Percentiles rank a stretch among this genome's conserved stretches.
These are phyloP conservation scores for Lactarius sanguifluus DNA, from an alignment of 768 basidiomycete genomes.

Conservation along the genomic window DNA sequence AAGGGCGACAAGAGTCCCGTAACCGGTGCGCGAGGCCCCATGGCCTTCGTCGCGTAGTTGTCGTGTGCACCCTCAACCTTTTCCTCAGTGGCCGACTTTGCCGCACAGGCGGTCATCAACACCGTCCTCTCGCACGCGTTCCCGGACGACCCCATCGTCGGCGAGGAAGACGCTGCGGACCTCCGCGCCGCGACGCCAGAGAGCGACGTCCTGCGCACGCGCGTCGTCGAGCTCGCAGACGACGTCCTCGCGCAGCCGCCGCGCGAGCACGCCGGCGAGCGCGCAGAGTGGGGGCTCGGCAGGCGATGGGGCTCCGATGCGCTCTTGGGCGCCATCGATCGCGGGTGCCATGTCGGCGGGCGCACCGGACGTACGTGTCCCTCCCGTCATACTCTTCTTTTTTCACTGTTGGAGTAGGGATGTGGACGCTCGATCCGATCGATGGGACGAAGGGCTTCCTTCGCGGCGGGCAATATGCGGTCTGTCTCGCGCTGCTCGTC, in stretches of 20 bases:
- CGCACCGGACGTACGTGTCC: conserved; percentile 54
- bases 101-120: conserved; percentile 90
- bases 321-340: conserved; percentile 84
- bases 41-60: neutral
- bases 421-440: conserved; percentile 53
- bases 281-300: conserved; percentile 70
- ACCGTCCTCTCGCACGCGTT: conserved; percentile 75
- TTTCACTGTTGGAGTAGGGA: conserved; percentile 25
- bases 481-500: conserved; percentile 56
- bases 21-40: conserved; percentile 42
- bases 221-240: conserved; percentile 81
- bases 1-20: conserved; percentile 85
- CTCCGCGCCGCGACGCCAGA: conserved; percentile 45
- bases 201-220: conserved; percentile 49
- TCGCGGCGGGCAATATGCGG: conserved; percentile 60
- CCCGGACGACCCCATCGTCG: conserved; percentile 85
- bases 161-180: conserved; percentile 90
- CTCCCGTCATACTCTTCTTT: conserved; percentile 1
- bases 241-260: conserved; percentile 61
- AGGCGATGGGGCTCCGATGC: conserved; percentile 55
- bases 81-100: conserved; percentile 82
- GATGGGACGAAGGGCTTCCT: conserved; percentile 65
- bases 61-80: neutral
- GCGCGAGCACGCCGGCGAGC: conserved; percentile 52
- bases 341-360: conserved; percentile 75